phyloP scores from a whole-genome alignment of 1,139 yeast genomes.

The Pneumocystis wakefieldiae region DNA sequence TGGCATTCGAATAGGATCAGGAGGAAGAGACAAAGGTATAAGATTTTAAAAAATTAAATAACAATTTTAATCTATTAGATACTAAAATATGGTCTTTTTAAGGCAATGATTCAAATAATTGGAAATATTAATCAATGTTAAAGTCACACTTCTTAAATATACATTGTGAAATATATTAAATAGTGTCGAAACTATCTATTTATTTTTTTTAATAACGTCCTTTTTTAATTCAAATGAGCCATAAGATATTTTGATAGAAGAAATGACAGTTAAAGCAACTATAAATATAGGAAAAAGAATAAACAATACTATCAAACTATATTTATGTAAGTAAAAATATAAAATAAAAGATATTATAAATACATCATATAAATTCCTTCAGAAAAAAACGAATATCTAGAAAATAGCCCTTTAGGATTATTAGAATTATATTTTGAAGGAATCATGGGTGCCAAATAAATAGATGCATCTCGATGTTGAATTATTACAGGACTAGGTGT shows the following conservation, averaged over 20 bases:
- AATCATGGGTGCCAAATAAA: not conserved
- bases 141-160: not conserved
- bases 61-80: not conserved
- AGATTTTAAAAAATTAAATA: not conserved
- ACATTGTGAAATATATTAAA: not conserved
- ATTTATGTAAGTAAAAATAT: not conserved
- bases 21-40: slow-evolving; percentile 91
- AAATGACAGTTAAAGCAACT: not conserved
- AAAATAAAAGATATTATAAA: not conserved
- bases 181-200: not conserved
- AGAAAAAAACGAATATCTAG: not conserved
- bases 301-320: not conserved
- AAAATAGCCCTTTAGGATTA: not conserved
- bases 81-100: not conserved
- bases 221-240: not conserved
- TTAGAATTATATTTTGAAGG: not conserved
- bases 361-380: not conserved
- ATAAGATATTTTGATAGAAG: not conserved
- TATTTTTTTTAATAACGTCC: not conserved
- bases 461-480: not conserved
- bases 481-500: not conserved
- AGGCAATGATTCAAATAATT: not conserved
- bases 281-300: not conserved
- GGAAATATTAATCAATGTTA: not conserved
- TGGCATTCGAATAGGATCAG: slow-evolving; percentile 84